These are phyloP conservation scores for Apodospora peruviana DNA, from an alignment of 495 filamentous ascomycete species.

Conservation along the genomic window DNA sequence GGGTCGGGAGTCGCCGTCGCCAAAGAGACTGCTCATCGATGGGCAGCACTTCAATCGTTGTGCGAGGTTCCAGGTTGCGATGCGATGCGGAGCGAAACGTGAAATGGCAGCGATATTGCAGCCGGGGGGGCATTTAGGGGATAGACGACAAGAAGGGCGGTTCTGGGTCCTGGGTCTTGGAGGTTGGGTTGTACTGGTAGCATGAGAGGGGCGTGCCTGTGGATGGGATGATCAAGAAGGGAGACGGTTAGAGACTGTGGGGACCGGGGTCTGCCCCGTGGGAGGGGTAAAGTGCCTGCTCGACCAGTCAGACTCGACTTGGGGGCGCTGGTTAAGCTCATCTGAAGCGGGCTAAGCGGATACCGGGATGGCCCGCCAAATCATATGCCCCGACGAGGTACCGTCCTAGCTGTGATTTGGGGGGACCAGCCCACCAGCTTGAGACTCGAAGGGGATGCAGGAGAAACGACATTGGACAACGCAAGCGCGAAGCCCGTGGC, in stretches of 20 bases:
- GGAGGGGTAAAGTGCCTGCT: background rate
- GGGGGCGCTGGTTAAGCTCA: background rate
- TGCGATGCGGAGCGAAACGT: no score
- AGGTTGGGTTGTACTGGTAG: constrained; percentile 6
- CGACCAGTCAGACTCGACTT: background rate
- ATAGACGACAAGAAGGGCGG: background rate
- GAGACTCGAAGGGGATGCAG: constrained; percentile 1
- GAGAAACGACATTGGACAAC: constrained; percentile 1
- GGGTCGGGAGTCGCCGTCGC: no score
- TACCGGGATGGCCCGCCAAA: background rate
- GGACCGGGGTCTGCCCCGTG: background rate
- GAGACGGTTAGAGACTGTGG: background rate
- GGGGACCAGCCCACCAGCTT: background rate
- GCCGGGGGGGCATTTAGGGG: background rate
- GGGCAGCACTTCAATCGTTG: no score
- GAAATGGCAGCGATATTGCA: no score
- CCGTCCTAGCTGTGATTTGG: background rate
- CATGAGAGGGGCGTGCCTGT: no score
- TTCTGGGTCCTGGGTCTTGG: background rate
- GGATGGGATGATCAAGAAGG: no score
- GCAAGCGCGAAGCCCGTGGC: background rate
- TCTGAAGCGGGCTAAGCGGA: background rate
- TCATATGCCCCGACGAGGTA: background rate
- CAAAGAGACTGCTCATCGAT: no score
- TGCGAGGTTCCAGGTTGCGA: no score